Evolutionary conservation across 2,329 filamentous ascomycete species (phyloP), one percentile per base, ranked within the genome.

Genomic region (Colletotrichum australisinense): DNA sequence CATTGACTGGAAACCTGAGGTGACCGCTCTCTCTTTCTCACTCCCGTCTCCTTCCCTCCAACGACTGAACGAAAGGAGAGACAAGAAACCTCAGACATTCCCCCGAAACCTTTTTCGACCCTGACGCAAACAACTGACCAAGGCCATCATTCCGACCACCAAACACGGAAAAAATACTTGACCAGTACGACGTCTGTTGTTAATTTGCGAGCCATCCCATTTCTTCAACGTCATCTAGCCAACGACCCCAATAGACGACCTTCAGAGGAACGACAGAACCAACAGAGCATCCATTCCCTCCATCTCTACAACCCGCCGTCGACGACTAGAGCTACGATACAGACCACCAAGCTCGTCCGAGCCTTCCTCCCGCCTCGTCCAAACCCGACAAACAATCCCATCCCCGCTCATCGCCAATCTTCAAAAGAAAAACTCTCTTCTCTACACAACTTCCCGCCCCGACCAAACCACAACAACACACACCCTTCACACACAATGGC

Each of bases 401-500:
- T 22, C 12, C 11, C 26, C 22, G 16, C 30, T n/a, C 7, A 56
- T 53, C 46, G 42, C 28, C 42, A 30, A 59, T 14, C 46, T 26
- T 11, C 65, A 35, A n/a, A 8, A 28, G 12, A 3, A 49, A n/a
- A 49, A 49, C 42, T 49, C 42, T n/a, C 19, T 19, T n/a, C 19
- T 49, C 42, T 49, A n/a, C 42, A n/a, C 42, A 49, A 8, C 24
- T 35, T 46, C 35, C 26, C 9, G 26, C 35, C 52, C 35, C 53
- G 22, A 38, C 7, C 53, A n/a, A 8, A 9, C 16, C 16, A 46
- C 30, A 35, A 19, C 38, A 19, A 7, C 14, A 49, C 30, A 35
- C 19, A 49, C 53, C 67, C 19, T 53, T 16, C 35, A 14, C 2
- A 42, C 55, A 60, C 60, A 19, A 93, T 93, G 91, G 89, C 90